Evolutionary conservation across 2,329 filamentous ascomycete species (phyloP), one percentile per base, ranked within the genome.

Genomic region (Claviceps sp.): DNA sequence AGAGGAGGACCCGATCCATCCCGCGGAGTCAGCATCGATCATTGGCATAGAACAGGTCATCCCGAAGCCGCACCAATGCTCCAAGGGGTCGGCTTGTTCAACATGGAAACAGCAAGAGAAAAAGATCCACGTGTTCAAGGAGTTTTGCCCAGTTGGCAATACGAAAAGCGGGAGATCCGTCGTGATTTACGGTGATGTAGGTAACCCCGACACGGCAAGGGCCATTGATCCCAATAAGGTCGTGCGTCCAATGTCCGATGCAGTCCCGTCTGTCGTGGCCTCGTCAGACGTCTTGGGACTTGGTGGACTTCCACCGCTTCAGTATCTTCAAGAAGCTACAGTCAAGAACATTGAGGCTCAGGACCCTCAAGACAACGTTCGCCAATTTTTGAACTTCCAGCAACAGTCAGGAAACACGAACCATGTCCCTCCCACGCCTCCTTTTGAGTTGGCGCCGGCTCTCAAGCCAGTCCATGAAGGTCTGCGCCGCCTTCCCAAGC

Each of bases 291-390:
- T 94, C 11, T 77, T 97, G 56, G 90, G 89, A 2, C 84, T 86
- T 5, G 78, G 78, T 38, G 68, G 64, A 46, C 64, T 82, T 13
- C 76, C 84, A 22, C 74, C 82, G 23, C 75, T 90, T 54, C 76
- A 79, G 53, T 79, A 82, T 56, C 77, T 96, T 39, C 83, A 89
- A 60, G 83, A 89, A 64, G 80, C 84, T 47, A 77, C 76, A 43
- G 80, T 95, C 16, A 80, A 82, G 53, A 80, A 76, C 55, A 64
- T 95, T 36, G 77, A 85, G 62, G 73, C 75, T 17, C 78, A 85
- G 50, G 89, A 96, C 62, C 86, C 90, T 5, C 90, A 94, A 66
- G 90, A 96, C 68, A 95, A 91, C 59, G 88, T 97, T 38, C 83
- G 87, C 62, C 88, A 95, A 58, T 97, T 95, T 68, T 77, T 97